Percentiles rank a stretch among this genome's conserved stretches.
Evolutionary conservation across 1,139 yeast species (phyloP).

Genomic region (Suhomyces bribrorum): DNA sequence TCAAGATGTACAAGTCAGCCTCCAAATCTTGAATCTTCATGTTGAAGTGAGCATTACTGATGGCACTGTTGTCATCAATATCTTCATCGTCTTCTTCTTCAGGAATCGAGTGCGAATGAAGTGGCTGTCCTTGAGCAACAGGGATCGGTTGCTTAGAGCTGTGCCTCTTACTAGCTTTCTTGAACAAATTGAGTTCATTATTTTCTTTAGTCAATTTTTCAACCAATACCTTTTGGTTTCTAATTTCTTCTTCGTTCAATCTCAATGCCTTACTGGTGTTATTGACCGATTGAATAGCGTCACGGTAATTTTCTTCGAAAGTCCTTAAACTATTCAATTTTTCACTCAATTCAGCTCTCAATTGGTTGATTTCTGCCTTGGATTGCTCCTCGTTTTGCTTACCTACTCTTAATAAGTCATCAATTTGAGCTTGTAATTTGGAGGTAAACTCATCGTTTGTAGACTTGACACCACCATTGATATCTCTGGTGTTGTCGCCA

Average conservation of each 20-base stretch:
- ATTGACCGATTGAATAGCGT: constrained; percentile 69
- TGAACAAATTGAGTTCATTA: constrained; percentile 63
- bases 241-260: constrained; percentile 70
- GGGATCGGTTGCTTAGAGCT: constrained; percentile 32
- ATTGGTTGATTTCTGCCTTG: constrained; percentile 33
- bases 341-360: constrained; percentile 36
- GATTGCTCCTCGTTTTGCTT: constrained; percentile 41
- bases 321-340: constrained; percentile 38
- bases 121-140: constrained; percentile 16
- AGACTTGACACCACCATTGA: constrained; percentile 3
- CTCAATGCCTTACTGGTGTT: constrained; percentile 76
- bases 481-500: constrained; percentile 12
- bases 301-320: constrained; percentile 59
- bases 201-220: constrained; percentile 63
- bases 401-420: constrained; percentile 43
- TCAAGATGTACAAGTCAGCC: constrained; percentile 77
- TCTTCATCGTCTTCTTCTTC: constrained; percentile 24
- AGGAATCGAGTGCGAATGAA: constrained; percentile 14
- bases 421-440: constrained; percentile 50
- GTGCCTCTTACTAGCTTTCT: constrained; percentile 42
- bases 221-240: constrained; percentile 56
- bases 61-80: constrained; percentile 47
- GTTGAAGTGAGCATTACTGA: constrained; percentile 67
- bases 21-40: constrained; percentile 79
- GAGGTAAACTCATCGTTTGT: constrained; percentile 30